These are phyloP conservation scores for Conidiobolus incongruus DNA, from an alignment of 371 early-diverging fungal species.

Conservation along the genomic window DNA sequence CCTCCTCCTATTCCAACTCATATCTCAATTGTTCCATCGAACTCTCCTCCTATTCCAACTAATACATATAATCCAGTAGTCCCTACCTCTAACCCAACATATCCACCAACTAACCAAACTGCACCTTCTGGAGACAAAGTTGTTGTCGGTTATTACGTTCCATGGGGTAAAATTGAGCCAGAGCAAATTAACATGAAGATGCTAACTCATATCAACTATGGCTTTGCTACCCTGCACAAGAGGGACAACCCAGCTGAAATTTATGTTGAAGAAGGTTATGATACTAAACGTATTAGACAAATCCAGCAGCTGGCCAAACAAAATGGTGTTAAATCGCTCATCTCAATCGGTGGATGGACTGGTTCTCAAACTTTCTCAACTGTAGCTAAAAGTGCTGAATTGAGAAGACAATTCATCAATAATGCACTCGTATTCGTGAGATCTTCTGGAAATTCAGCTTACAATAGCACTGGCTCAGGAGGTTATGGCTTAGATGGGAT, in stretches of 20 bases:
- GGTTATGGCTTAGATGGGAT: constrained; percentile 2
- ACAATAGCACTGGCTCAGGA: constrained; percentile 6
- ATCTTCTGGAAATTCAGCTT: no score
- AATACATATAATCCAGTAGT: no score
- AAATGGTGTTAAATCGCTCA: constrained; percentile 21
- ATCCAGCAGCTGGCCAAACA: constrained; percentile 20
- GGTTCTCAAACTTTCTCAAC: constrained; percentile 36
- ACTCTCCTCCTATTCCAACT: no score
- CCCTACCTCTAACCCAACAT: no score
- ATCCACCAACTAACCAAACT: no score
- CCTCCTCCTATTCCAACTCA: no score
- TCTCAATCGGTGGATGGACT: constrained; percentile 61
- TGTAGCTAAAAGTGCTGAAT: constrained; percentile 16
- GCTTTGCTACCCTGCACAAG: not conserved
- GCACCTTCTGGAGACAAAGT: constrained; percentile 6
- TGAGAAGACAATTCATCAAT: constrained; percentile 26
- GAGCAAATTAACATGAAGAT: constrained; percentile 17
- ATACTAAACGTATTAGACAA: constrained; percentile 13
- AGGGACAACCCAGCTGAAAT: constrained; percentile 5
- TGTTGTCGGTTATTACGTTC: constrained; percentile 24
- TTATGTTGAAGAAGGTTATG: constrained; percentile 5
- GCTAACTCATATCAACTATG: constrained; percentile 6
- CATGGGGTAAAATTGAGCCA: constrained; percentile 22
- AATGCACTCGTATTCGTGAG: constrained; percentile 2
- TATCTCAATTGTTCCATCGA: no score